Evolutionary conservation across 2,329 filamentous ascomycete species (phyloP), one percentile per base, ranked within the genome.

Genomic region (Ophiosphaerella herpotricha): DNA sequence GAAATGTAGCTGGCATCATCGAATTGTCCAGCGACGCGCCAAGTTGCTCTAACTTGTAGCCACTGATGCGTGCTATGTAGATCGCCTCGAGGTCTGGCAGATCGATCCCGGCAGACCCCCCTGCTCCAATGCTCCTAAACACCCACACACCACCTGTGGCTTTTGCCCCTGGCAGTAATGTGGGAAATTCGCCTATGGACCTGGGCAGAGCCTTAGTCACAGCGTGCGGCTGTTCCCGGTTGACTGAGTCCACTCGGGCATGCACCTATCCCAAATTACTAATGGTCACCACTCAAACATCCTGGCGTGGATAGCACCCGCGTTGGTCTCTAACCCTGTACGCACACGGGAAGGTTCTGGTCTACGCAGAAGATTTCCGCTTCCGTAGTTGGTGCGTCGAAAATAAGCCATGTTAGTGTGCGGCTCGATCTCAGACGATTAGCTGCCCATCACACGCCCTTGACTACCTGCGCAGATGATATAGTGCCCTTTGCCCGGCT

Each of bases 371-470:
- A 16, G 43, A 59, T 52, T 69, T 46, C 67, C 61, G 45, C 54
- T 65, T 66, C 46, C 52, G 64, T 65, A 55, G 54, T 58, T 58
- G 61, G 58, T 46, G 59, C 51, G 41, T 55, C 39, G 50, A 55
- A 52, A 48, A 57, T 48, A 47, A 50, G 55, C 57, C 58, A 57
- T 57, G 54, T 60, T 66, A 67, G 62, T 60, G 40, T 55, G 57
- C 63, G 61, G 52, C 59, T 67, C 58, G 61, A 66, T 65, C 55
- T 60, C 45, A 52, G 46, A 58, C 58, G 63, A 66, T 56, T 58
- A 69, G 65, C 58, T 60, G 51, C 57, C 14, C 57, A 65, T 68
- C 63, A 64, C 57, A 63, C 58, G 55, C 59, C 54, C 59, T 60
- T 56, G 43, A 50, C 48, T 52, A 56, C 48, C 43, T 57, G 54